Percentiles rank a stretch among this genome's conserved stretches.
Evolutionary conservation across 2,329 filamentous ascomycete species (phyloP).

Genomic region (Aspergillus sp.): DNA sequence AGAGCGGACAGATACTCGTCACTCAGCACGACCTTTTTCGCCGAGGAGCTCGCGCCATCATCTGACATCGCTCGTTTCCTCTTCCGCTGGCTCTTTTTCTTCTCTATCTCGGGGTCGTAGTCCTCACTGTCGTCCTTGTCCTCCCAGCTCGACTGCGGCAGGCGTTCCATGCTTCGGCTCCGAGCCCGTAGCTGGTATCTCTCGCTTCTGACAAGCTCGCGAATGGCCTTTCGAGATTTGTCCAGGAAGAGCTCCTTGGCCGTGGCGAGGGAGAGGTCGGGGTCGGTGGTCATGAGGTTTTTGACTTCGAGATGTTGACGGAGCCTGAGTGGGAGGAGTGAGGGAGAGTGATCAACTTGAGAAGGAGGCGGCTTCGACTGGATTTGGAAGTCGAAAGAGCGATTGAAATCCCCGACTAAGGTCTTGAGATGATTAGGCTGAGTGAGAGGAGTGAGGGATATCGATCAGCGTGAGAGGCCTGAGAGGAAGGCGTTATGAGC

Average conservation of each 20-base stretch:
- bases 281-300: neutral
- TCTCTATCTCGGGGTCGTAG: slow-evolving; percentile 25
- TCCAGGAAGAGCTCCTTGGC: slow-evolving; percentile 12
- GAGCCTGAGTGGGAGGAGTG: no score
- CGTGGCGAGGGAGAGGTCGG: neutral
- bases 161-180: slow-evolving; percentile 6
- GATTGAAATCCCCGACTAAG: no score
- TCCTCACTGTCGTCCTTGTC: slow-evolving; percentile 43
- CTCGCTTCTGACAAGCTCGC: neutral
- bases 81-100: neutral
- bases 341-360: no score
- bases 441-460: no score
- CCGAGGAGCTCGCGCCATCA: neutral
- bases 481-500: no score
- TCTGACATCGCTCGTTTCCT: neutral
- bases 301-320: no score
- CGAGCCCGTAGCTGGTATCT: slow-evolving; percentile 21
- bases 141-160: slow-evolving; percentile 30
- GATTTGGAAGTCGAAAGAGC: no score
- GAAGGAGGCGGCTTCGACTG: no score
- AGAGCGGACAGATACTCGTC: neutral
- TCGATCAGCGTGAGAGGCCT: no score
- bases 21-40: neutral
- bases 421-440: no score
- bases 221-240: neutral